Base-by-base conservation (phyloP, 345 rosid species). In the Arabis alpina region DNA sequence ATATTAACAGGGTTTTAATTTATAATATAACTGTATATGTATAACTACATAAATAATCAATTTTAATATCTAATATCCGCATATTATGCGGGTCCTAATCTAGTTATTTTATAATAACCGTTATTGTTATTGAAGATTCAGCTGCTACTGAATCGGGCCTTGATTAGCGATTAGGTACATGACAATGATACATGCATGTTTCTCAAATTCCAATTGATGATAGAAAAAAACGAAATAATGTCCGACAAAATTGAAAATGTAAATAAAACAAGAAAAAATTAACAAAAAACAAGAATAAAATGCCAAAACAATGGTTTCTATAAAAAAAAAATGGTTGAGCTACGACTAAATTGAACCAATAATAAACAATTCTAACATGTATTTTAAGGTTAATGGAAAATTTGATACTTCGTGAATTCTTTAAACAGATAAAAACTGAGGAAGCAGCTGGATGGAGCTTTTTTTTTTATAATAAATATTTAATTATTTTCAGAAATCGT, bases 61-160 rank as follows among this genome's bases (percentile, higher is more conserved):
- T n/a, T n/a, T n/a, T n/a, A n/a, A n/a, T n/a, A n/a, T n/a, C n/a
- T n/a, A n/a, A n/a, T n/a, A n/a, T n/a, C n/a, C n/a, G n/a, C n/a
- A n/a, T n/a, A n/a, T n/a, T n/a, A n/a, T n/a, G n/a, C n/a, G n/a
- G n/a, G n/a, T n/a, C n/a, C n/a, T n/a, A n/a, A n/a, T n/a, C n/a
- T n/a, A n/a, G n/a, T n/a, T n/a, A n/a, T n/a, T n/a, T n/a, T n/a
- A n/a, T n/a, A n/a, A n/a, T n/a, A n/a, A n/a, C n/a, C n/a, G n/a
- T 27, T 27, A 28, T 36, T 41, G 49, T 9, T 15, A 30, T 32
- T 13, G 63, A 55, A 43, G 4, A 19, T 43, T 67, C 42, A 49
- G 50, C 60, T 70, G 50, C 48, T 39, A 50, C 50, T 70, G 74
- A 70, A 70, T 60, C 32, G 16, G 60, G 43, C 74, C 43, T 8